Percentiles rank a stretch among this genome's conserved stretches.
phyloP scores from a whole-genome alignment of 768 basidiomycete genomes.

The Boletellus sp. region DNA sequence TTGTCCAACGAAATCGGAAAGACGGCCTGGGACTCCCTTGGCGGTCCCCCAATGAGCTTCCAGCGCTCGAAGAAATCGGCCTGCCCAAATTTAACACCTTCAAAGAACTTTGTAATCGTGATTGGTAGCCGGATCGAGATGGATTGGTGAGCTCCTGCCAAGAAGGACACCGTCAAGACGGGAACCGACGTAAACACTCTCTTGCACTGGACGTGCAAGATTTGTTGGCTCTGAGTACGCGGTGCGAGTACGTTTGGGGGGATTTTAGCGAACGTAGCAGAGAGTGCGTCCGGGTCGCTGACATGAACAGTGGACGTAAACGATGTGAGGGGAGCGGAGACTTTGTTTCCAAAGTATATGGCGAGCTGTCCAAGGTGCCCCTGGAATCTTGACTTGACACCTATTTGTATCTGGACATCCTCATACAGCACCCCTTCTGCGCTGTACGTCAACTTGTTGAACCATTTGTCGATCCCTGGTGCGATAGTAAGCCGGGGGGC shows the following conservation, averaged over 20 bases:
- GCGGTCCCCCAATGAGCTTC: conserved; percentile 95
- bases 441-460: conserved; percentile 73
- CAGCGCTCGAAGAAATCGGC: conserved; percentile 96
- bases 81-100: conserved; percentile 80
- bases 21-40: conserved; percentile 84
- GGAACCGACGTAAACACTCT: conserved; percentile 75
- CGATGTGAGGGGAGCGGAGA: conserved; percentile 81
- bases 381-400: conserved; percentile 95
- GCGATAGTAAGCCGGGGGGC: conserved; percentile 57
- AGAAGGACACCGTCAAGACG: conserved; percentile 80
- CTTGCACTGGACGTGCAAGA: conserved; percentile 94
- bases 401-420: conserved; percentile 92
- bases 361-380: conserved; percentile 92
- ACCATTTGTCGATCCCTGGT: conserved; percentile 85
- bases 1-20: conserved; percentile 74
- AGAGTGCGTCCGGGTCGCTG: conserved; percentile 70
- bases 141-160: conserved; percentile 89
- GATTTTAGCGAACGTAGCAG: conserved; percentile 85
- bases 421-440: conserved; percentile 92
- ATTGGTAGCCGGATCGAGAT: conserved; percentile 83
- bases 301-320: conserved; percentile 83
- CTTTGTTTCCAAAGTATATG: conserved; percentile 94
- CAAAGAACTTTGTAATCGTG: conserved; percentile 87
- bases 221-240: conserved; percentile 86
- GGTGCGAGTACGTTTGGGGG: conserved; percentile 78